A percentile compares a stretch with the other conserved stretches of the same genome.
These are phyloP conservation scores for Emergomyces orientalis DNA, from an alignment of 2,329 filamentous ascomycete species.

Conservation along the genomic window DNA sequence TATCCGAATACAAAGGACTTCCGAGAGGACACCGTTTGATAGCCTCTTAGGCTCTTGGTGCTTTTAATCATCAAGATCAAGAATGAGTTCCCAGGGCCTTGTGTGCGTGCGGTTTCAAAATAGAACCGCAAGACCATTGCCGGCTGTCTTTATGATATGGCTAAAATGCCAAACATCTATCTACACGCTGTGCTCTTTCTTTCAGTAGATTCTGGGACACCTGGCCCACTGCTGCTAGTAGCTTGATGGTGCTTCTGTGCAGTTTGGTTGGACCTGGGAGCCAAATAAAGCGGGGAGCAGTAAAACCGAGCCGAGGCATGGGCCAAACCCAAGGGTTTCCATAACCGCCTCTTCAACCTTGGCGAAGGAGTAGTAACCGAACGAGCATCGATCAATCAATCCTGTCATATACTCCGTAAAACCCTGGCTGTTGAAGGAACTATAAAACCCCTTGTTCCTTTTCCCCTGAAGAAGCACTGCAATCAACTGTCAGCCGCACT, in stretches of 20 bases:
- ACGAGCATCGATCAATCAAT: not conserved
- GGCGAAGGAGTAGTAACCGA: not conserved
- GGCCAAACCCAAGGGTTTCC: not conserved
- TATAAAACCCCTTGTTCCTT: no score
- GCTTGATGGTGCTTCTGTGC: no score
- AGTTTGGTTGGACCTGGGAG: no score
- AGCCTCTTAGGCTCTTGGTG: not conserved
- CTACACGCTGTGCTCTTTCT: no score
- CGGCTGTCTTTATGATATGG: no score
- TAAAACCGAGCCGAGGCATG: not conserved
- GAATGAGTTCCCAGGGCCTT: not conserved
- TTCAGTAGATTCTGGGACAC: no score
- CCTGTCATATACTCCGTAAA: no score
- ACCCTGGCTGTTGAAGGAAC: not conserved
- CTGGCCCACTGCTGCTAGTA: no score
- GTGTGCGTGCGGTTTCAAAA: not conserved
- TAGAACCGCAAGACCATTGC: no score
- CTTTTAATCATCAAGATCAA: not conserved
- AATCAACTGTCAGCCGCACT: not conserved
- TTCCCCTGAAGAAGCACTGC: no score
- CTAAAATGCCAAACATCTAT: no score
- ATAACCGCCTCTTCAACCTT: not conserved
- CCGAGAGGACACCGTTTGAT: no score
- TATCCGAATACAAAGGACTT: not conserved
- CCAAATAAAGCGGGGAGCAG: not conserved